A percentile compares a stretch with the other conserved stretches of the same genome.
Conservation (phyloP, 257 asterid species). For the Jaltomata sinuosa region DNA sequence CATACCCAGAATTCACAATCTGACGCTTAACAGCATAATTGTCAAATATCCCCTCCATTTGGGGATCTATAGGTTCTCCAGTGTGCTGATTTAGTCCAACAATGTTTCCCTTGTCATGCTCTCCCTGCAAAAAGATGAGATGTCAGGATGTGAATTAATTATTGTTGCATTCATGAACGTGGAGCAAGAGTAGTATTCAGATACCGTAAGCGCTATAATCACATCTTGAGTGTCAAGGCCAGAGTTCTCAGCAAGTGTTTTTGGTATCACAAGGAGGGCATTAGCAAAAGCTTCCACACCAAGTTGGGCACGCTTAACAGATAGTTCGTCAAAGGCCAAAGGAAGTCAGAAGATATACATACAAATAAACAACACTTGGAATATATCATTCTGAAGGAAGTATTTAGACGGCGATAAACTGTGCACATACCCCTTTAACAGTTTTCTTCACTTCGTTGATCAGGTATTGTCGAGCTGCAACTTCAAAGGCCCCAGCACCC, state of each 20-base stretch:
- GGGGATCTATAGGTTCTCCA: slow-evolving; percentile 96
- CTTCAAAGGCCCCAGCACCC: slow-evolving; percentile 99
- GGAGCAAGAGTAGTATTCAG: neutral
- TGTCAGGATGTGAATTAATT: neutral
- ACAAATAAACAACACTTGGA: neutral
- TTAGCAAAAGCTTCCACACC: slow-evolving; percentile 97
- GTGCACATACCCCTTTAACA: slow-evolving; percentile 72
- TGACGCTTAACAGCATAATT: slow-evolving; percentile 96
- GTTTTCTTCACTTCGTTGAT: slow-evolving; percentile 95
- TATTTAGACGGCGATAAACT: neutral
- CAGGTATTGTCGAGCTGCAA: slow-evolving; percentile 89
- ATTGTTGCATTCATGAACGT: neutral
- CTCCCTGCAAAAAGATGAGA: slow-evolving; percentile 53
- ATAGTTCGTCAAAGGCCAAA: neutral
- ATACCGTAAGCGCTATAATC: slow-evolving; percentile 82
- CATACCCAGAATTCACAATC: slow-evolving; percentile 88
- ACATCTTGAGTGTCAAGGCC: slow-evolving; percentile 99
- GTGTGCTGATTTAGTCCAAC: slow-evolving; percentile 91
- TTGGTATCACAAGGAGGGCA: slow-evolving; percentile 95
- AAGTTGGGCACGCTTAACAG: slow-evolving; percentile 85
- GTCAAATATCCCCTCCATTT: slow-evolving; percentile 97
- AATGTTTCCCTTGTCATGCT: slow-evolving; percentile 82
- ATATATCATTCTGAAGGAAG: neutral
- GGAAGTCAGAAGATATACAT: neutral
- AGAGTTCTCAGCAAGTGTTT: slow-evolving; percentile 91